A percentile compares a stretch with the other conserved stretches of the same genome.
These are phyloP conservation scores for Pyrenophora seminiperda DNA, from an alignment of 2,329 filamentous ascomycete species.

Conservation along the genomic window DNA sequence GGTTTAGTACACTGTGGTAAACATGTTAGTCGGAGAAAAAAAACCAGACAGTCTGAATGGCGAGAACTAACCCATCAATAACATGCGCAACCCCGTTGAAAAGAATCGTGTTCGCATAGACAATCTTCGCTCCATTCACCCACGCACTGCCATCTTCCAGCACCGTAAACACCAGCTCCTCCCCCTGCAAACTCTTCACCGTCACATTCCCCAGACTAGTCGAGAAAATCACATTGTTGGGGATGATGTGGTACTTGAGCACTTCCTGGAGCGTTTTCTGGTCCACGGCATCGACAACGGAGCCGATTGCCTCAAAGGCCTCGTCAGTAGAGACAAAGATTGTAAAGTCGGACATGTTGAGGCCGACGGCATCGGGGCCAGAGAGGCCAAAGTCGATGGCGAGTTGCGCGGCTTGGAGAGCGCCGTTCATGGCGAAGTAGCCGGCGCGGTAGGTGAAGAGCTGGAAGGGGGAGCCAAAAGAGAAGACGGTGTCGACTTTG, in stretches of 20 bases:
- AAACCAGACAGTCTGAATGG: no score
- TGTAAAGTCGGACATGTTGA: conserved; percentile 66
- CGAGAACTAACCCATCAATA: conserved; percentile 26
- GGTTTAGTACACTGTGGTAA: conserved; percentile 18
- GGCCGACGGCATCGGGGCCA: conserved; percentile 16
- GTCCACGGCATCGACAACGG: conserved; percentile 26
- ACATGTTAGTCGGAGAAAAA: background rate
- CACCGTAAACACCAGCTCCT: conserved; percentile 31
- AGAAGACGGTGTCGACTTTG: conserved; percentile 33
- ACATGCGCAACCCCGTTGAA: conserved; percentile 36
- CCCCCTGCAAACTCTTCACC: conserved; percentile 28
- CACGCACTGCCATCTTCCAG: conserved; percentile 30
- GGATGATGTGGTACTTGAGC: conserved; percentile 36
- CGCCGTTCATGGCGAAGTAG: conserved; percentile 31
- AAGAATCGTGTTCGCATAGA: conserved; percentile 31
- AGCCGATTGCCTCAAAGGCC: conserved; percentile 68
- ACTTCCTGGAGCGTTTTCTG: conserved; percentile 28
- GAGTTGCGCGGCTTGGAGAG: conserved; percentile 19
- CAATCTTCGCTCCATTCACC: conserved; percentile 34
- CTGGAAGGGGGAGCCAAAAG: conserved; percentile 35
- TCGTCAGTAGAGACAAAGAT: conserved; percentile 77
- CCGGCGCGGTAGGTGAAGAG: conserved; percentile 36
- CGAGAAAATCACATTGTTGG: conserved; percentile 34
- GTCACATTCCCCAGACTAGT: conserved; percentile 33
- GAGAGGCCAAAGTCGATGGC: conserved; percentile 29